Percentiles rank a stretch among this genome's conserved stretches.
Evolutionary conservation across 2,329 filamentous ascomycete species (phyloP).

Genomic region (Phialophora verrucosa): DNA sequence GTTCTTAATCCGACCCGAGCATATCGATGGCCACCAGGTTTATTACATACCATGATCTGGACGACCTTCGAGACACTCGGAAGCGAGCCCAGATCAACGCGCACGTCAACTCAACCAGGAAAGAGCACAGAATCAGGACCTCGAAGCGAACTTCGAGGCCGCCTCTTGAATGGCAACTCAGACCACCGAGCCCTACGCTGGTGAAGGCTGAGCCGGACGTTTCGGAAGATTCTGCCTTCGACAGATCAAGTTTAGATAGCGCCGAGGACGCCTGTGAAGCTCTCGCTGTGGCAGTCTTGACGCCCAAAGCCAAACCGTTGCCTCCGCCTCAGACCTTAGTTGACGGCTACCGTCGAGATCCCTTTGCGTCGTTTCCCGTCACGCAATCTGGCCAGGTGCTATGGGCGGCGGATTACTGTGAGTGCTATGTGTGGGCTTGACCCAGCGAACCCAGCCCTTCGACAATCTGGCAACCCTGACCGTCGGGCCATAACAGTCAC

Average conservation of each 20-base stretch:
- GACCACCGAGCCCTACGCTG: neutral
- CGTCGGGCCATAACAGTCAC: neutral
- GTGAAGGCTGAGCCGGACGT: neutral
- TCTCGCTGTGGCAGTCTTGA: neutral
- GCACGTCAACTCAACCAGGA: neutral
- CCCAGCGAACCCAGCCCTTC: neutral
- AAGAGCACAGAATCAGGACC: neutral
- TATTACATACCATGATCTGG: neutral
- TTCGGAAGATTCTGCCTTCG: neutral
- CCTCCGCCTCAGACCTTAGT: neutral
- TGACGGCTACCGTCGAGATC: neutral
- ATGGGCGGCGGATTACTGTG: constrained; percentile 6
- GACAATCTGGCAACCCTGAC: neutral
- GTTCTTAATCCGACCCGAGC: neutral
- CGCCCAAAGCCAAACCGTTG: neutral
- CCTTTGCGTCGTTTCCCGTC: constrained; percentile 2
- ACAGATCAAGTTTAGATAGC: neutral
- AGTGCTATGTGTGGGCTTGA: neutral
- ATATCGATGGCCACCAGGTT: neutral
- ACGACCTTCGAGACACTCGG: neutral
- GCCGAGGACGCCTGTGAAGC: neutral
- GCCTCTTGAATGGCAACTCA: neutral
- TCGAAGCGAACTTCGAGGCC: neutral
- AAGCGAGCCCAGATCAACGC: neutral
- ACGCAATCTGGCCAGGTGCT: neutral